Percentiles rank a stretch among this genome's conserved stretches.
Conservation (phyloP, 75 land plant genomes). For the Pinus tabuliformis region DNA sequence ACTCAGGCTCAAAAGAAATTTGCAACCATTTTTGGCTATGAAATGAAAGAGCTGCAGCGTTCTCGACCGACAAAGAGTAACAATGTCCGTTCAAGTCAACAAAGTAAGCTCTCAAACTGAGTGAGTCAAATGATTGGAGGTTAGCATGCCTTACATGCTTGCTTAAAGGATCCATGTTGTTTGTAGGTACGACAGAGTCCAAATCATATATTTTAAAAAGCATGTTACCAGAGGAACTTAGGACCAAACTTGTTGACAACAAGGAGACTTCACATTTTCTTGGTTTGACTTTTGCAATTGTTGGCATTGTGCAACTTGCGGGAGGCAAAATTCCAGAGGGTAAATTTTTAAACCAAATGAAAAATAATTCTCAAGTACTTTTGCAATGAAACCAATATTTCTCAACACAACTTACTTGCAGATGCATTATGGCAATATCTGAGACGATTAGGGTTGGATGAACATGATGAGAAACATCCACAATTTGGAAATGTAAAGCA, state of each 20-base stretch:
- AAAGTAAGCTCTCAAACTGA: constrained; percentile 24
- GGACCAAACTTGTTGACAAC: constrained; percentile 62
- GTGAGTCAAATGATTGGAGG: background rate
- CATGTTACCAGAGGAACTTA: constrained; percentile 56
- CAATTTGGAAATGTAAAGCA: constrained; percentile 69
- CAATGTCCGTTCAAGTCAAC: constrained; percentile 38
- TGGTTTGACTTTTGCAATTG: constrained; percentile 73
- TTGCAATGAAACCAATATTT: background rate
- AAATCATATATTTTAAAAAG: constrained; percentile 78
- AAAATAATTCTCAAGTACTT: background rate
- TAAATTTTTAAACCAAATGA: constrained; percentile 9
- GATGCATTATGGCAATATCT: constrained; percentile 83
- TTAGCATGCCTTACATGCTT: background rate
- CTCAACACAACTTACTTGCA: constrained; percentile 13
- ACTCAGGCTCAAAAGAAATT: constrained; percentile 68
- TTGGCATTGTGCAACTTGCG: constrained; percentile 68
- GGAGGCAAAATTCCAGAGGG: constrained; percentile 91
- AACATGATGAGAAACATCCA: constrained; percentile 66
- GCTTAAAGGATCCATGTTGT: background rate
- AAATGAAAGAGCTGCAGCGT: constrained; percentile 77
- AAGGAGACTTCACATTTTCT: constrained; percentile 40
- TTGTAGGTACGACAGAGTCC: constrained; percentile 48
- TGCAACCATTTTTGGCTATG: constrained; percentile 70
- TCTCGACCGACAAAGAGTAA: constrained; percentile 40
- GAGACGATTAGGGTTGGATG: constrained; percentile 61